Evolutionary conservation across 768 basidiomycete species (phyloP), one percentile per base, ranked within the genome.

Genomic region (Punctularia strigosozonata): DNA sequence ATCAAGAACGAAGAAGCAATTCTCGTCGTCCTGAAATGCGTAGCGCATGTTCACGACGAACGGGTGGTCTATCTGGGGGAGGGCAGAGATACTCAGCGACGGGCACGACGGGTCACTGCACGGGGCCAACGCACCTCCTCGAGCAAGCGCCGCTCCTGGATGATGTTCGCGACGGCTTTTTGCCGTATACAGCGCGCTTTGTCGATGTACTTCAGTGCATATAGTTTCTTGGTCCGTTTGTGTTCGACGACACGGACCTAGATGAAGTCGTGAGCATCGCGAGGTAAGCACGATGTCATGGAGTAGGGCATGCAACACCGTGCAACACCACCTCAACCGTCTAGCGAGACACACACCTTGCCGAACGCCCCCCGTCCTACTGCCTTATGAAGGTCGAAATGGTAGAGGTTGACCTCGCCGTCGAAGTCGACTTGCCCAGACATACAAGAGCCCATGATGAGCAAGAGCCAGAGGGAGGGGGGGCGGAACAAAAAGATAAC

Each of bases 331-430:
- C n/a, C 14, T 8, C 19, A 25, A 20, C n/a, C n/a, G 4, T 3
- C 15, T 19, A 19, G 25, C 35, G 31, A 22, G 23, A 25, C 34
- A 57, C 69, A 25, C 38, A 91, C 92, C 79, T 97, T 98, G 58
- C 94, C 94, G 66, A 98, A 99, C 19, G 94, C 90, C 32, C 95
- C 94, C 59, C 90, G 95, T 31, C 95, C 95, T 12, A 98, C 88
- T 17, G 86, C 88, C 35, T 91, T 76, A 55, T 95, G 80, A 34
- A 99, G 81, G 56, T 94, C 87, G 54, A 98, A 99, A 64, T 98
- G 94, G 63, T 83, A 98, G 36, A 99, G 80, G 55, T 77, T 87
- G 59, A 80, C 72, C 39, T 76, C 73, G 31, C 63, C 66, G 28
- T 71, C 66, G 47, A 72, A 74, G 52, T 77, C 71, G 54, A 75